phyloP scores from a whole-genome alignment of 352 stramenopile species.

The Pythium dissotocum region DNA sequence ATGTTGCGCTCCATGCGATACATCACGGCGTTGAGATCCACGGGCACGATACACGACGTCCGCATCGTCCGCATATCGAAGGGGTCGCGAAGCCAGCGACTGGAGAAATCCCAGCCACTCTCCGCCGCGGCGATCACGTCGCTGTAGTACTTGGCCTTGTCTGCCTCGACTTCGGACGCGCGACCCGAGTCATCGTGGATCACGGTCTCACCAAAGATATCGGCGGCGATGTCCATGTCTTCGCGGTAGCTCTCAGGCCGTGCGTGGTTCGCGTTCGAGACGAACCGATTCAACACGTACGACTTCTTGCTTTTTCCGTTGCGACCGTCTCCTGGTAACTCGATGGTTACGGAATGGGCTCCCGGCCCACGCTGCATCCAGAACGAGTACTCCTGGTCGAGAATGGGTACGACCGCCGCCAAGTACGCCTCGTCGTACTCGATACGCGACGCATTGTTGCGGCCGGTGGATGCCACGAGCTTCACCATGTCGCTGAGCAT shows the following conservation, averaged over 20 bases:
- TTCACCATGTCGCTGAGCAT: constrained; percentile 89
- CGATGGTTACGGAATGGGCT: constrained; percentile 61
- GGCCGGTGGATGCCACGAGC: constrained; percentile 38
- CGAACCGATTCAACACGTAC: constrained; percentile 81
- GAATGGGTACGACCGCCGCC: constrained; percentile 47
- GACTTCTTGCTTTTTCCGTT: constrained; percentile 15
- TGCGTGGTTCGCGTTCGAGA: constrained; percentile 65
- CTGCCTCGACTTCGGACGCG: constrained; percentile 37
- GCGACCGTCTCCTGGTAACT: constrained; percentile 5
- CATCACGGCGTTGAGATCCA: constrained; percentile 86
- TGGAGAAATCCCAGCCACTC: constrained; percentile 92
- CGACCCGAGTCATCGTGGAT: constrained; percentile 34
- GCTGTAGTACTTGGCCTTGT: constrained; percentile 80
- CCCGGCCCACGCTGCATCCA: constrained; percentile 79
- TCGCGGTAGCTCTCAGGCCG: constrained; percentile 88
- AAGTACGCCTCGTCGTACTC: constrained; percentile 59
- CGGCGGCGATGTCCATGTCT: constrained; percentile 64
- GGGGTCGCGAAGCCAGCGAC: constrained; percentile 71
- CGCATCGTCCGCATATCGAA: constrained; percentile 71
- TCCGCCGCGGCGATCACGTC: constrained; percentile 83
- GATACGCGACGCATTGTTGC: constrained; percentile 35
- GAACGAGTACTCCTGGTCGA: constrained; percentile 83
- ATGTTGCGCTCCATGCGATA: constrained; percentile 80
- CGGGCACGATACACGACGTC: constrained; percentile 71
- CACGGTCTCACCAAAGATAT: constrained; percentile 53